phyloP scores from a whole-genome alignment of 2,329 filamentous ascomycete genomes.

The Aurifilum marmelostoma region DNA sequence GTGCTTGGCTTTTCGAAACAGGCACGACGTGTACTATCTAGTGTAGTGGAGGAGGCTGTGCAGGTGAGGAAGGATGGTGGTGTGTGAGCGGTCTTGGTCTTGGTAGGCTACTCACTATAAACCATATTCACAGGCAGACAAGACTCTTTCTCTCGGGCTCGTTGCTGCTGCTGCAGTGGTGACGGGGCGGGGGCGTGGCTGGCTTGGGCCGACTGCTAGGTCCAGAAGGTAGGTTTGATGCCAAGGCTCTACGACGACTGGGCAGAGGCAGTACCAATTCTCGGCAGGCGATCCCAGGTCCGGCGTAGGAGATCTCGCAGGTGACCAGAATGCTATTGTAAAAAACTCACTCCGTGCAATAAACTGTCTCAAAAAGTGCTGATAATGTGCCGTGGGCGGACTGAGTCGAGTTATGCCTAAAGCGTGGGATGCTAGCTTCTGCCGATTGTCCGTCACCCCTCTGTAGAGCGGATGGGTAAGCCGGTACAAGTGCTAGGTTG shows the following conservation, averaged over 20 bases:
- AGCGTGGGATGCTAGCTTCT: background rate
- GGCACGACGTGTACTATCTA: no score
- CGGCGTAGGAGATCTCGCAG: background rate
- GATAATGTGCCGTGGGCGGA: conserved; percentile 4
- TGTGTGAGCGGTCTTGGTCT: background rate
- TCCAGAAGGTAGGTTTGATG: conserved; percentile 9
- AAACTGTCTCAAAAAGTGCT: background rate
- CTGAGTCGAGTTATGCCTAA: conserved; percentile 12
- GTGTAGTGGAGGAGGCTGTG: conserved; percentile 12
- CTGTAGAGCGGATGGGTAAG: background rate
- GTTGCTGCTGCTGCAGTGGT: background rate
- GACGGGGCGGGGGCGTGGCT: background rate
- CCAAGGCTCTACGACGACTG: conserved; percentile 22
- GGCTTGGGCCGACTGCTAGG: conserved; percentile 9
- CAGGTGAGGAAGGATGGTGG: background rate
- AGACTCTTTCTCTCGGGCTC: conserved; percentile 5
- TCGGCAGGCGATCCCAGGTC: conserved; percentile 2
- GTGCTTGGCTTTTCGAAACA: background rate
- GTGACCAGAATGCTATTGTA: background rate
- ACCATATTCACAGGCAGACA: conserved; percentile 22
- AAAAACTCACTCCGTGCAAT: background rate
- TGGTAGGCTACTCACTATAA: conserved; percentile 23
- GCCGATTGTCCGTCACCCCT: background rate
- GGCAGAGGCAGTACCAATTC: background rate
- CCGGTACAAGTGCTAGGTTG: background rate